Evolutionary conservation across 1,284 basidiomycete genomes (phyloP).

Genomic region (Leccinum angustisporum): DNA sequence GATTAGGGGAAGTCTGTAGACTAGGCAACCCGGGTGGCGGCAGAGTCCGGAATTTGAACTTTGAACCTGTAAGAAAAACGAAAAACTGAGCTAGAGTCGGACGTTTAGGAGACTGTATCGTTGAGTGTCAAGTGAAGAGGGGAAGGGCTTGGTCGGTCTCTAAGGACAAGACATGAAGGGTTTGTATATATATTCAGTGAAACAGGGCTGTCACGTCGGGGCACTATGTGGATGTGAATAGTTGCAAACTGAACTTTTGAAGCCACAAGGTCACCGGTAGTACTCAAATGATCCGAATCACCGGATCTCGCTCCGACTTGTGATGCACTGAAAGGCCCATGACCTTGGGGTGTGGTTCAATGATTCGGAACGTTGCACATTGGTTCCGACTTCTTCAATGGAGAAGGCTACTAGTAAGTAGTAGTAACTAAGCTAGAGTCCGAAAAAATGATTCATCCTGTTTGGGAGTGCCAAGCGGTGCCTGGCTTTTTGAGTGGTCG

Average conservation of each 20-base stretch:
- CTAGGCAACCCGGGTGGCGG: not conserved
- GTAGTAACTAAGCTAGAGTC: too few relatives aligned
- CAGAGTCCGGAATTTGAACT: not conserved
- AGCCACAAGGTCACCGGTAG: not conserved
- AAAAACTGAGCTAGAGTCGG: not conserved
- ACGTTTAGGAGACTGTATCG: not conserved
- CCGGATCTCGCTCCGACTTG: not conserved
- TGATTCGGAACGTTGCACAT: not conserved
- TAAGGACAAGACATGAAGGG: not conserved
- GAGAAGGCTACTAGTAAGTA: too few relatives aligned
- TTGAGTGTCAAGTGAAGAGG: not conserved
- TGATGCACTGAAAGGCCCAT: not conserved
- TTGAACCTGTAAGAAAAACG: not conserved
- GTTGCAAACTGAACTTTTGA: not conserved
- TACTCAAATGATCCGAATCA: not conserved
- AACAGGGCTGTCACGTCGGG: not conserved
- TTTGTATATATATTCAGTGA: not conserved
- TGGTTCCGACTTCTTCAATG: not conserved
- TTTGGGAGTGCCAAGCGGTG: slow-evolving; percentile 6
- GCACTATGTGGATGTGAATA: not conserved
- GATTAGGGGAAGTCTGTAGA: not conserved
- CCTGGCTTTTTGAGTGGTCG: not conserved
- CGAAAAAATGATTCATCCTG: not conserved
- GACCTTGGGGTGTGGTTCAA: not conserved
- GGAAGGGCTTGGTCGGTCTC: not conserved